These are phyloP conservation scores for Gaultheria prostrata DNA, from an alignment of 148 eudicot species.

Conservation along the genomic window DNA sequence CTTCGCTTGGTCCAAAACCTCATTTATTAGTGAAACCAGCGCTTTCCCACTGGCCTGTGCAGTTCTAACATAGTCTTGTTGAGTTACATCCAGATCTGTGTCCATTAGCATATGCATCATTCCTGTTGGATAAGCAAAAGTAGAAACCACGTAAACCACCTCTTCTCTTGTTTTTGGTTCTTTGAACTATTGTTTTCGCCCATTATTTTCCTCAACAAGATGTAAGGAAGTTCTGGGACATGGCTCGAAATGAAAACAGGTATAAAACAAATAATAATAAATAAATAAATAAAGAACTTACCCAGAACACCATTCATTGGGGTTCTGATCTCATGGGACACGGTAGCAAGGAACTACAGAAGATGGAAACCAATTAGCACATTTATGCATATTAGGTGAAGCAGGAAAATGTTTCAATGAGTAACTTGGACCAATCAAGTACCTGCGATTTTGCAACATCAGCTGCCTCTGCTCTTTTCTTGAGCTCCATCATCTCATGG, in stretches of 20 bases:
- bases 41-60: slow-evolving; percentile 97
- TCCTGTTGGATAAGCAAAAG: slow-evolving; percentile 40
- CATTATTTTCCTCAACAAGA: background rate
- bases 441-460: slow-evolving; percentile 97
- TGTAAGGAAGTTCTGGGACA: background rate
- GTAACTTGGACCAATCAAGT: background rate
- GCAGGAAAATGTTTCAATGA: slow-evolving; percentile 9
- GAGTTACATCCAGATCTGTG: slow-evolving; percentile 86
- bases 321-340: slow-evolving; percentile 97
- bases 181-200: background rate
- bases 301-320: slow-evolving; percentile 99
- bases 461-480: slow-evolving; percentile 88
- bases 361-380: slow-evolving; percentile 20
- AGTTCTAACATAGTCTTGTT: slow-evolving; percentile 91
- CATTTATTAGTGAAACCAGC: slow-evolving; percentile 90
- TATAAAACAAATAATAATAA: background rate
- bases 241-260: background rate
- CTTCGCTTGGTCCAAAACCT: slow-evolving; percentile 97
- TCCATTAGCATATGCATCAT: slow-evolving; percentile 97
- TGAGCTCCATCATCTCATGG: slow-evolving; percentile 71
- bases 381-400: background rate
- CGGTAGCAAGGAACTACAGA: slow-evolving; percentile 94
- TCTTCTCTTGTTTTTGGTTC: background rate
- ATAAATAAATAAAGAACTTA: slow-evolving; percentile 24
- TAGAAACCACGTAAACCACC: background rate